A percentile compares a stretch with the other conserved stretches of the same genome.
These are phyloP conservation scores for Taiozyma sp. DNA, from an alignment of 1,139 yeast genomes.

Conservation along the genomic window DNA sequence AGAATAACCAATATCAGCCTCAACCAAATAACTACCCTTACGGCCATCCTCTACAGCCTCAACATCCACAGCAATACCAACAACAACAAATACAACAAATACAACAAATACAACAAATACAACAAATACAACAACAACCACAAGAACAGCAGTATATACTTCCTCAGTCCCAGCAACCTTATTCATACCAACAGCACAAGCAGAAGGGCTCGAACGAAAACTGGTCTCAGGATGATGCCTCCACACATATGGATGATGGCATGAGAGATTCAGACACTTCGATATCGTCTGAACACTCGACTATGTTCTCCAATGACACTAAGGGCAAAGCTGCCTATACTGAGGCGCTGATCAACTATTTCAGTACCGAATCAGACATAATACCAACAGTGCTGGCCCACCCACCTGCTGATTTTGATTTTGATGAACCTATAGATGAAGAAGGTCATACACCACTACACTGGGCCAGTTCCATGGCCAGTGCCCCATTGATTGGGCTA, in stretches of 20 bases:
- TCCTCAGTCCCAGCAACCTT: constrained; percentile 8
- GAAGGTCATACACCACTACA: constrained; percentile 96
- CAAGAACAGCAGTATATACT: constrained; percentile 13
- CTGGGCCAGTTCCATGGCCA: constrained; percentile 96
- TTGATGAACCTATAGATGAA: constrained; percentile 85
- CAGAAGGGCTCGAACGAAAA: constrained; percentile 34
- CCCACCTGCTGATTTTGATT: constrained; percentile 77
- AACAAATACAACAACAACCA: constrained; percentile 17
- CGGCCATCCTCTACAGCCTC: constrained; percentile 7
- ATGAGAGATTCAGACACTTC: constrained; percentile 34
- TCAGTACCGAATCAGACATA: constrained; percentile 67
- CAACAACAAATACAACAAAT: constrained; percentile 20
- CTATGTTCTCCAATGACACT: constrained; percentile 16
- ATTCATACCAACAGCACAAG: constrained; percentile 24
- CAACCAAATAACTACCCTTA: constrained; percentile 1
- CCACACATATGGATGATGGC: constrained; percentile 26
- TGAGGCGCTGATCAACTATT: constrained; percentile 50
- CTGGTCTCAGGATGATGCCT: constrained; percentile 31
- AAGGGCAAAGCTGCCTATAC: constrained; percentile 36
- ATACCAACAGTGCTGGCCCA: constrained; percentile 68
- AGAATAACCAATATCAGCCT: constrained; percentile 12
- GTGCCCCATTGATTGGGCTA: constrained; percentile 62
- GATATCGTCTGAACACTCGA: constrained; percentile 30
- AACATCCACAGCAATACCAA: constrained; percentile 15
- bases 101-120: constrained; percentile 8